Conservation (phyloP, 352 stramenopile genomes). For the Phytophthora colocasiae region DNA sequence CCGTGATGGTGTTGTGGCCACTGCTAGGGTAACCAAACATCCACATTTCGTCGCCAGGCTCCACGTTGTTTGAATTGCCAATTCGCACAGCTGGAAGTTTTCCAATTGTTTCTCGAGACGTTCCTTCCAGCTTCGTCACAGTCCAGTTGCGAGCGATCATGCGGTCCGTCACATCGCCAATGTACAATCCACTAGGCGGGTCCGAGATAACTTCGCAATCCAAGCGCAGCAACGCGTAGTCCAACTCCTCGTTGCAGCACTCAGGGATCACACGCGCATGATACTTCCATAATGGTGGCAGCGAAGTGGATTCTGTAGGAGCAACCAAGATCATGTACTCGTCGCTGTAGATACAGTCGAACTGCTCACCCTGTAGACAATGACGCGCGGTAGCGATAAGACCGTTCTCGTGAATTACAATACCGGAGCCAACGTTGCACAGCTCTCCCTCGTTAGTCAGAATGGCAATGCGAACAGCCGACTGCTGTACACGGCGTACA, state of each 20-base stretch:
- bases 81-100: slow-evolving; percentile 84
- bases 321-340: slow-evolving; percentile 90
- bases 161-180: slow-evolving; percentile 88
- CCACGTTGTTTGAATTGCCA: slow-evolving; percentile 90
- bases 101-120: slow-evolving; percentile 67
- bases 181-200: slow-evolving; percentile 86
- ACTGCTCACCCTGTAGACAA: slow-evolving; percentile 85
- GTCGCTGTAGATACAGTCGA: slow-evolving; percentile 89
- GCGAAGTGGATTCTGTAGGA: slow-evolving; percentile 81
- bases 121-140: slow-evolving; percentile 82
- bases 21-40: slow-evolving; percentile 92
- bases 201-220: slow-evolving; percentile 89
- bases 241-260: slow-evolving; percentile 85
- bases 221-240: slow-evolving; percentile 85
- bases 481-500: slow-evolving; percentile 87
- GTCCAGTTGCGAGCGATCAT: slow-evolving; percentile 88
- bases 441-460: slow-evolving; percentile 86
- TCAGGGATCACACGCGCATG: slow-evolving; percentile 82
- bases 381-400: slow-evolving; percentile 83
- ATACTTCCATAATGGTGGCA: slow-evolving; percentile 87
- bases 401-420: slow-evolving; percentile 85
- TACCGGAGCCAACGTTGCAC: slow-evolving; percentile 87
- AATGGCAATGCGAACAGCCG: slow-evolving; percentile 85
- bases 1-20: slow-evolving; percentile 90
- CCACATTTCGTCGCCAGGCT: slow-evolving; percentile 91